Percentiles rank a stretch among this genome's conserved stretches.
Conservation (phyloP, 2,329 filamentous ascomycete species). For the Penicillium polonicum region DNA sequence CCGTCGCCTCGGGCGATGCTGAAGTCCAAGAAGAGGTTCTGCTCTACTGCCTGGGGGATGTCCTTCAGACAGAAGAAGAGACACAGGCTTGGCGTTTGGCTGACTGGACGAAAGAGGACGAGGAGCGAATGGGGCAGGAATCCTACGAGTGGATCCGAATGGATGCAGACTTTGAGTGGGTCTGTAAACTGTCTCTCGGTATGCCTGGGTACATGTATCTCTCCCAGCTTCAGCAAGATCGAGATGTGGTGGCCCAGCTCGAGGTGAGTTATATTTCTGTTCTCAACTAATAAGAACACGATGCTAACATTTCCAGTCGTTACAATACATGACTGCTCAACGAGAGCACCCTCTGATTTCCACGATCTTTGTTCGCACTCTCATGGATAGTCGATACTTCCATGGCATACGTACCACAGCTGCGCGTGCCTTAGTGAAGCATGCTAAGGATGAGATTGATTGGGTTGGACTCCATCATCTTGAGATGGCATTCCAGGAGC, state of each 20-base stretch:
- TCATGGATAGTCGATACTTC: slow-evolving; percentile 91
- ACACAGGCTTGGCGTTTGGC: slow-evolving; percentile 77
- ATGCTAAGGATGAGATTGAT: slow-evolving; percentile 67
- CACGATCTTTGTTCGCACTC: slow-evolving; percentile 81
- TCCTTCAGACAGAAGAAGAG: slow-evolving; percentile 79
- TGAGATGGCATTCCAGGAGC: slow-evolving; percentile 77
- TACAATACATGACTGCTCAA: slow-evolving; percentile 70
- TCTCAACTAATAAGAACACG: background rate
- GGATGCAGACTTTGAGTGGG: slow-evolving; percentile 98
- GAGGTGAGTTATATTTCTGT: slow-evolving; percentile 45
- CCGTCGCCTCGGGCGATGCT: slow-evolving; percentile 61
- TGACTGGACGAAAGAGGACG: slow-evolving; percentile 87
- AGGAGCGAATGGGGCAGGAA: slow-evolving; percentile 88
- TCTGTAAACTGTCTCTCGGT: slow-evolving; percentile 76
- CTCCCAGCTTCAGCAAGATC: slow-evolving; percentile 93
- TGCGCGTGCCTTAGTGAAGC: slow-evolving; percentile 71
- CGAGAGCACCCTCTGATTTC: slow-evolving; percentile 77
- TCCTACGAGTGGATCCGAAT: slow-evolving; percentile 98
- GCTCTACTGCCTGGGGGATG: slow-evolving; percentile 88
- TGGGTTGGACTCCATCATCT: slow-evolving; percentile 83
- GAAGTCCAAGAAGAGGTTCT: slow-evolving; percentile 76
- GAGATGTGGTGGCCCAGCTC: slow-evolving; percentile 86
- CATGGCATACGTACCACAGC: slow-evolving; percentile 88
- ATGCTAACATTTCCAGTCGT: slow-evolving; percentile 48
- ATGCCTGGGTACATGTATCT: slow-evolving; percentile 98